Evolutionary conservation across 306 rosid genomes (phyloP), one percentile per base, ranked within the genome.

Genomic region (Vigna hirtella): DNA sequence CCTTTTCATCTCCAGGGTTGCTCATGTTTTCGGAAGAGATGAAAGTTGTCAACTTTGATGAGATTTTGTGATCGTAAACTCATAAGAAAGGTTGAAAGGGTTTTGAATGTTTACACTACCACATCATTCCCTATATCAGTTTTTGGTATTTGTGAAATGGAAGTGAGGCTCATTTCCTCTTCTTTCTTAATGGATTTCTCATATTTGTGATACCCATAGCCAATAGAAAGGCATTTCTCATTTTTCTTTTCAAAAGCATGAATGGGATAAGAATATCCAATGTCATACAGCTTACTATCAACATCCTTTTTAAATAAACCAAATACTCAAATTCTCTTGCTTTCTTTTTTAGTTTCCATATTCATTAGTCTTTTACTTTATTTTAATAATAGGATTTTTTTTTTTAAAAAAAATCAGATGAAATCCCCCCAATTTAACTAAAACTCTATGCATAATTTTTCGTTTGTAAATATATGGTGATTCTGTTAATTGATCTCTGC

Each of bases 251-350:
- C 56, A 42, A 66, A 52, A 66, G 65, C 34, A 52, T 76, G 32
- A 51, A 40, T 34, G 20, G 26, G 74, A 66, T 66, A 40, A 66
- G 74, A 77, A 77, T 77, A 52, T 53, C 26, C 66, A 64, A 32
- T 18, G 63, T 26, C 66, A 65, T 38, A 9, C 72, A 20, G 22
- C 8, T 26, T 26, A 26, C n/a, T 38, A 9, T 42, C 43, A 64
- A 2, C 38, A 34, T 34, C 38, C 38, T 13, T 32, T 75, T 12
- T 74, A 45, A 11, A 7, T 2, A 45, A 45, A 26, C 14, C 5
- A 38, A 7, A 40, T 43, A 12, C 5, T 71, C 5, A 52, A 50
- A 47, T 63, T 47, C 3, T 28, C 30, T 45, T 34, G 1, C 6
- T 16, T 61, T 20, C 17, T 18, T 24, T 10, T 3, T 15, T 10